These are phyloP conservation scores for Aspergillus avenaceus DNA, from an alignment of 495 filamentous ascomycete genomes.

Conservation along the genomic window DNA sequence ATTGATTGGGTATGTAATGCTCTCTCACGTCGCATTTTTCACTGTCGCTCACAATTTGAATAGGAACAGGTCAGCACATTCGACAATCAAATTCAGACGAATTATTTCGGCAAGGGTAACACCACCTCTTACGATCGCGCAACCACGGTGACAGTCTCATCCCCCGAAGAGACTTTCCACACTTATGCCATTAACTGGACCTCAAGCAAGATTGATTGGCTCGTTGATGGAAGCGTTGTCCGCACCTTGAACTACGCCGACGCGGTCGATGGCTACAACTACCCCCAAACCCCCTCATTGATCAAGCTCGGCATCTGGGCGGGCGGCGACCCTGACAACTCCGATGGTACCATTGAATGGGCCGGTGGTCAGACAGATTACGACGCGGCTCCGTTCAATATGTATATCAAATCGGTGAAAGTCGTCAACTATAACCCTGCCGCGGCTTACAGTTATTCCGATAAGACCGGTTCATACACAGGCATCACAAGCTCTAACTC, in stretches of 20 bases:
- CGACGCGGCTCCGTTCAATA: conserved; percentile 59
- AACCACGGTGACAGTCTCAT: conserved; percentile 48
- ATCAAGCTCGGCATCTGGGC: conserved; percentile 79
- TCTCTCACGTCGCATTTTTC: neutral
- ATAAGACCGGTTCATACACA: conserved; percentile 27
- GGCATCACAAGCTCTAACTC: conserved; percentile 28
- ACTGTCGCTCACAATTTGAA: neutral
- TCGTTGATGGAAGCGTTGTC: conserved; percentile 66
- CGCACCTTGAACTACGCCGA: conserved; percentile 61
- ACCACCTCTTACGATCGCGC: conserved; percentile 74
- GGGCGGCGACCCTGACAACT: conserved; percentile 68
- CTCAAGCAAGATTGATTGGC: conserved; percentile 66
- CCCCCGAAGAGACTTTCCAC: conserved; percentile 65
- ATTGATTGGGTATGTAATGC: conserved; percentile 75
- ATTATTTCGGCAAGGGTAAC: conserved; percentile 93
- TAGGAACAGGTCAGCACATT: conserved; percentile 26
- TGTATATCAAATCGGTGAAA: conserved; percentile 54
- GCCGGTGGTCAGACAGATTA: conserved; percentile 71
- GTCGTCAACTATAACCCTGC: conserved; percentile 37
- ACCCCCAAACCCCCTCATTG: conserved; percentile 85
- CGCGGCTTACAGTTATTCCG: conserved; percentile 29
- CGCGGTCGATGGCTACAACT: conserved; percentile 63
- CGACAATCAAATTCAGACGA: conserved; percentile 64
- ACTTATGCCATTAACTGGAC: conserved; percentile 89
- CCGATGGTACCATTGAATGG: conserved; percentile 58